Evolutionary conservation across 2,329 filamentous ascomycete species (phyloP).

Genomic region (Aaosphaeria arxii): DNA sequence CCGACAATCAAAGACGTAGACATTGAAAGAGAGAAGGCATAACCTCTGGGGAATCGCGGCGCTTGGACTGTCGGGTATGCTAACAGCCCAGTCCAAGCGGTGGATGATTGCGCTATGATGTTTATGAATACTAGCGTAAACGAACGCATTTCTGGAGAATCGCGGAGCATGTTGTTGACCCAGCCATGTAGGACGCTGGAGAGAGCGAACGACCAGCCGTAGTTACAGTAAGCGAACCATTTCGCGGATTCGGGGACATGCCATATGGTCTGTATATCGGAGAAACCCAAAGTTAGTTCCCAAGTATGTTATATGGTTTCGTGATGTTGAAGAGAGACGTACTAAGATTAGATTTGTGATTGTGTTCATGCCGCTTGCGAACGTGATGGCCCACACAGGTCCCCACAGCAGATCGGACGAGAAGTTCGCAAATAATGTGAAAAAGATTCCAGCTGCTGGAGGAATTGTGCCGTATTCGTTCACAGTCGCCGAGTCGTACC

Average conservation of each 20-base stretch:
- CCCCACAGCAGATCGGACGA: slow-evolving; percentile 51
- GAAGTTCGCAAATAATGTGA: slow-evolving; percentile 52
- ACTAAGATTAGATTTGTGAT: background rate
- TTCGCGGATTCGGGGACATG: slow-evolving; percentile 51
- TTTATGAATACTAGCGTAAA: slow-evolving; percentile 51
- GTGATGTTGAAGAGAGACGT: background rate
- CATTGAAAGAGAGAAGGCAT: background rate
- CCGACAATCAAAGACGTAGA: background rate
- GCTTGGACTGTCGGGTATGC: slow-evolving; percentile 45
- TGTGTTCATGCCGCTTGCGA: slow-evolving; percentile 10
- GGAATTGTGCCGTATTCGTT: slow-evolving; percentile 52
- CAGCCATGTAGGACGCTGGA: slow-evolving; percentile 55
- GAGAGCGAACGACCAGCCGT: slow-evolving; percentile 47
- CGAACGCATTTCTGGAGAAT: slow-evolving; percentile 43
- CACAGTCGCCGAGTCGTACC: slow-evolving; percentile 44
- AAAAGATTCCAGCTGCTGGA: slow-evolving; percentile 55
- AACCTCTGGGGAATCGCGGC: slow-evolving; percentile 37
- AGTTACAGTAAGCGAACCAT: slow-evolving; percentile 51
- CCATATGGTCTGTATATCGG: slow-evolving; percentile 39
- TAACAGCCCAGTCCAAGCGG: slow-evolving; percentile 53
- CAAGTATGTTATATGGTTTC: background rate
- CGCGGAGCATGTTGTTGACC: slow-evolving; percentile 49
- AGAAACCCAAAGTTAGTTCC: background rate
- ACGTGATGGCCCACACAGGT: slow-evolving; percentile 52
- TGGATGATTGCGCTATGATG: slow-evolving; percentile 49